These are phyloP conservation scores for Coemansia sp. DNA, from an alignment of 192 early-diverging fungal genomes.

Conservation along the genomic window DNA sequence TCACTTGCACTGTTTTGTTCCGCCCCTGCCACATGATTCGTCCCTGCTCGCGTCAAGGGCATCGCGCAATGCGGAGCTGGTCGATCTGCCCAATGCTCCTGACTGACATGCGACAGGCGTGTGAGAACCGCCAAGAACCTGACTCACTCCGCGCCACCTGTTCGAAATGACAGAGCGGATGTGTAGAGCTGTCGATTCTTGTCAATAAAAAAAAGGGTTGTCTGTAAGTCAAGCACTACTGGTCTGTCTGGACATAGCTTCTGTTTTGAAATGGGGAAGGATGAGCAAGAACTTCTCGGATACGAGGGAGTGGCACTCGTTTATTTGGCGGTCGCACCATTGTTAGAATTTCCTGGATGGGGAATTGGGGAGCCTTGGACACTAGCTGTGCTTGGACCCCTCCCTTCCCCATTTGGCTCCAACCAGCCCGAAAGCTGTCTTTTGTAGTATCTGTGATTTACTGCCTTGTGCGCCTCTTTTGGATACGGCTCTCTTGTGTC, in stretches of 20 bases:
- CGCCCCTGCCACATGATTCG: neutral
- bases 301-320: neutral
- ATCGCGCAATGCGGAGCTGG: constrained; percentile 2
- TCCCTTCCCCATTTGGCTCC: neutral
- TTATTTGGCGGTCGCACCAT: neutral
- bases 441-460: neutral
- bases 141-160: neutral
- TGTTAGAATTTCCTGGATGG: neutral
- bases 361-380: neutral
- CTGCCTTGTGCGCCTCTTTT: neutral
- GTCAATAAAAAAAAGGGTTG: neutral
- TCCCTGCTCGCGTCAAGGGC: neutral
- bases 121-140: neutral
- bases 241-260: neutral
- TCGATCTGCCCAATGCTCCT: neutral
- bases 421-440: neutral
- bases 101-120: neutral
- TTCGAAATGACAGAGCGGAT: no score
- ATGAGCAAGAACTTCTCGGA: neutral
- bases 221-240: neutral
- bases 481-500: neutral
- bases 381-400: neutral
- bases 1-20: neutral
- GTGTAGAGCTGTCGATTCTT: no score
- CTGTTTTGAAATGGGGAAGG: neutral